Conservation (phyloP, 202 grass and related monocot species). For the Eragrostis tef region DNA sequence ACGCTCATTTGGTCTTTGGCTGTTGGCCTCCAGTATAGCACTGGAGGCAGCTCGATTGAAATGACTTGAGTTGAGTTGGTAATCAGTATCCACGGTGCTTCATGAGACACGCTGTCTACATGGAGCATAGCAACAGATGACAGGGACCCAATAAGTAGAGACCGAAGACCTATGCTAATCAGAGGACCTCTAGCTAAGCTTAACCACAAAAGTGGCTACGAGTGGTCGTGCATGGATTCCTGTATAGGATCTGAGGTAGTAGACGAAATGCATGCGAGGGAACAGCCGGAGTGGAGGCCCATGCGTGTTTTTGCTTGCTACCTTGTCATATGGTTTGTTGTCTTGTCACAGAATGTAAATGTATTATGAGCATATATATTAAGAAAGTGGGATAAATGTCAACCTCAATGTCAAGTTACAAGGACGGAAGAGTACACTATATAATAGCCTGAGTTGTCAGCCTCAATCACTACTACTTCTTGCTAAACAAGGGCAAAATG, state of each 20-base stretch:
- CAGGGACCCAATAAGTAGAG: conserved; percentile 35
- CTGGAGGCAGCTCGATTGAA: conserved; percentile 8
- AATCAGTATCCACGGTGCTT: conserved; percentile 36
- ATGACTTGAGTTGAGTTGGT: conserved; percentile 37
- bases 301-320: conserved; percentile 33
- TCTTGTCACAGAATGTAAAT: conserved; percentile 32
- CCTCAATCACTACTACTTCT: conserved; percentile 1
- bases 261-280: conserved; percentile 34
- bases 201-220: conserved; percentile 45
- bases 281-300: conserved; percentile 41
- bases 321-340: conserved; percentile 28
- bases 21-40: not conserved
- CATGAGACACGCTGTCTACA: conserved; percentile 35
- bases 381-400: conserved; percentile 31
- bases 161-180: conserved; percentile 50
- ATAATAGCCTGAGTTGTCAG: conserved; percentile 35
- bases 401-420: conserved; percentile 46
- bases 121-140: conserved; percentile 28
- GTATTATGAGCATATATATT: not conserved
- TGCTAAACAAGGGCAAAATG: conserved; percentile 31
- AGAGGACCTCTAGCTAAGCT: conserved; percentile 37
- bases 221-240: conserved; percentile 32
- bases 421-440: not conserved
- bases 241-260: conserved; percentile 37
- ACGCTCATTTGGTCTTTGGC: not conserved